These are phyloP conservation scores for Albifimbria verrucaria DNA, from an alignment of 2,329 filamentous ascomycete species.

Conservation along the genomic window DNA sequence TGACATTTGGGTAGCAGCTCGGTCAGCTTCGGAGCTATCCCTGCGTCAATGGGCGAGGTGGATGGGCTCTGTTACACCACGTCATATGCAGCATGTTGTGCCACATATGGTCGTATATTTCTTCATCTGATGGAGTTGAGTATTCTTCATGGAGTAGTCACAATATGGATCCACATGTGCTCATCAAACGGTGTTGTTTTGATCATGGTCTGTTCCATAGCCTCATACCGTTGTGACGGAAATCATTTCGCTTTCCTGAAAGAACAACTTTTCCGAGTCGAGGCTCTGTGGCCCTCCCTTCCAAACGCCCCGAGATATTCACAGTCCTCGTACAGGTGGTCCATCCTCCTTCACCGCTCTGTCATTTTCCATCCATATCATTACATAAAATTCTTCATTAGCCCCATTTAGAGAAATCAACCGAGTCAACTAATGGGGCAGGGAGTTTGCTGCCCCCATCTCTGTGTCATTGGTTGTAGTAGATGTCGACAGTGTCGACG, in stretches of 20 bases:
- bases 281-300: neutral
- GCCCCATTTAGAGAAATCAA: slow-evolving; percentile 38
- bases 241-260: neutral
- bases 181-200: no score
- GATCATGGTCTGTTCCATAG: no score
- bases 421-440: slow-evolving; percentile 31
- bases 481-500: slow-evolving; percentile 52
- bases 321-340: neutral
- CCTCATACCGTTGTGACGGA: no score
- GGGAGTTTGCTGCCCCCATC: slow-evolving; percentile 27
- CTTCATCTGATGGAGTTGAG: no score
- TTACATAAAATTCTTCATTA: slow-evolving; percentile 12
- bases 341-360: neutral
- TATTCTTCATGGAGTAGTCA: no score
- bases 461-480: slow-evolving; percentile 55
- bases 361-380: neutral
- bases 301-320: neutral
- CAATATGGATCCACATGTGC: no score
- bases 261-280: neutral
- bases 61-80: no score
- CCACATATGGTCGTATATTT: no score
- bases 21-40: no score
- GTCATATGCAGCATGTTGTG: no score
- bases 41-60: no score
- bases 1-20: no score